phyloP scores from a whole-genome alignment of 2,329 filamentous ascomycete species.

The Cladosporium cucumerinum region DNA sequence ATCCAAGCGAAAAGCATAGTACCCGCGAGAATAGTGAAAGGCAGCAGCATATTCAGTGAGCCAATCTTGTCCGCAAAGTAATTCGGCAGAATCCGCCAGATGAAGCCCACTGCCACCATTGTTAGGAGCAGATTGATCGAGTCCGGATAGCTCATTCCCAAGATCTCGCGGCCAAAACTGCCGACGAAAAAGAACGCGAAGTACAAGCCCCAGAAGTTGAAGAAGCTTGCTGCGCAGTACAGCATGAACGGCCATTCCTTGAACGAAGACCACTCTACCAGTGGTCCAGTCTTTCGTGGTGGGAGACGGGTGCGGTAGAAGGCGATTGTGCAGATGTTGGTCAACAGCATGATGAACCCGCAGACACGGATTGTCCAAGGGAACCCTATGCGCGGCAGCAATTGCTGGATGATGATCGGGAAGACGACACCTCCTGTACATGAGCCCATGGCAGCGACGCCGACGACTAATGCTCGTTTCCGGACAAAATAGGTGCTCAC shows the following conservation, averaged over 20 bases:
- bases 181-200: constrained; percentile 44
- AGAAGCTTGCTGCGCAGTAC: constrained; percentile 47
- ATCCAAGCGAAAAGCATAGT: constrained; percentile 57
- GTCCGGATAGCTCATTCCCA: constrained; percentile 47
- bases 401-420: constrained; percentile 49
- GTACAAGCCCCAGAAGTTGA: constrained; percentile 38
- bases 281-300: constrained; percentile 41
- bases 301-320: constrained; percentile 40
- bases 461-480: constrained; percentile 56
- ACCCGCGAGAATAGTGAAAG: constrained; percentile 46
- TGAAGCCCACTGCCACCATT: constrained; percentile 55
- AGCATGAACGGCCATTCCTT: constrained; percentile 41
- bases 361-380: constrained; percentile 53
- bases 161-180: constrained; percentile 36
- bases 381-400: constrained; percentile 52
- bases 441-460: constrained; percentile 58
- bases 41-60: constrained; percentile 55
- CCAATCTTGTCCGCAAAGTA: constrained; percentile 56
- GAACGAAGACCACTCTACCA: constrained; percentile 44
- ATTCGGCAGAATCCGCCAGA: constrained; percentile 53
- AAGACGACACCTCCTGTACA: constrained; percentile 56
- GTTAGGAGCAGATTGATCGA: constrained; percentile 57
- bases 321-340: constrained; percentile 29
- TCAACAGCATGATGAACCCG: constrained; percentile 45
- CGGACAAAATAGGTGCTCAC: constrained; percentile 64